A percentile compares a stretch with the other conserved stretches of the same genome.
phyloP scores from a whole-genome alignment of 2,329 filamentous ascomycete species.

The Grosmannia penicillata region DNA sequence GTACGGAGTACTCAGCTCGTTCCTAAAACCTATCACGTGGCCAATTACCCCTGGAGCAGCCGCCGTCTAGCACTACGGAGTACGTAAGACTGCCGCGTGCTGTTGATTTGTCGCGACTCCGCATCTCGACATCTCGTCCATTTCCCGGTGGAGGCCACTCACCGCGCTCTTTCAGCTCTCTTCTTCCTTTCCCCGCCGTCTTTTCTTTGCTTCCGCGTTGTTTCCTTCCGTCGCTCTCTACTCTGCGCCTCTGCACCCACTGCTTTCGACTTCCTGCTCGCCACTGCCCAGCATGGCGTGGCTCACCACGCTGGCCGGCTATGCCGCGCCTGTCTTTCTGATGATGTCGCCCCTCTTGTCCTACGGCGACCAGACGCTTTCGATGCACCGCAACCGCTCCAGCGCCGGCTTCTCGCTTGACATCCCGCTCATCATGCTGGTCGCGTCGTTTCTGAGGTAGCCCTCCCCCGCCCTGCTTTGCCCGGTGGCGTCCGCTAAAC shows the following conservation, averaged over 20 bases:
- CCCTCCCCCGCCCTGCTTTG: constrained; percentile 7
- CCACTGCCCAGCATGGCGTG: too few relatives aligned
- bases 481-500: neutral
- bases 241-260: too few relatives aligned
- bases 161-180: neutral
- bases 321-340: constrained; percentile 47
- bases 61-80: too few relatives aligned
- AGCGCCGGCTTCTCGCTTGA: constrained; percentile 43
- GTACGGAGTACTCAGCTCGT: too few relatives aligned
- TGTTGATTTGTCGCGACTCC: too few relatives aligned
- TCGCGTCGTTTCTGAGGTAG: constrained; percentile 51
- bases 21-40: too few relatives aligned
- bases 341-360: constrained; percentile 48
- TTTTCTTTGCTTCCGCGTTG: too few relatives aligned
- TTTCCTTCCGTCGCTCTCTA: too few relatives aligned
- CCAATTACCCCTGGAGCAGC: too few relatives aligned
- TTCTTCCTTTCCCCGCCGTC: neutral
- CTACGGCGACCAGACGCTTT: constrained; percentile 49
- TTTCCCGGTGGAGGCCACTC: neutral
- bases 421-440: constrained; percentile 58
- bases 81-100: too few relatives aligned
- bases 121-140: neutral
- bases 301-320: constrained; percentile 35
- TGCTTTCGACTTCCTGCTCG: too few relatives aligned
- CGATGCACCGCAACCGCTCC: constrained; percentile 49